Conservation (phyloP, 225 moss, liverwort and hornwort species). For the Neckera pumila region DNA sequence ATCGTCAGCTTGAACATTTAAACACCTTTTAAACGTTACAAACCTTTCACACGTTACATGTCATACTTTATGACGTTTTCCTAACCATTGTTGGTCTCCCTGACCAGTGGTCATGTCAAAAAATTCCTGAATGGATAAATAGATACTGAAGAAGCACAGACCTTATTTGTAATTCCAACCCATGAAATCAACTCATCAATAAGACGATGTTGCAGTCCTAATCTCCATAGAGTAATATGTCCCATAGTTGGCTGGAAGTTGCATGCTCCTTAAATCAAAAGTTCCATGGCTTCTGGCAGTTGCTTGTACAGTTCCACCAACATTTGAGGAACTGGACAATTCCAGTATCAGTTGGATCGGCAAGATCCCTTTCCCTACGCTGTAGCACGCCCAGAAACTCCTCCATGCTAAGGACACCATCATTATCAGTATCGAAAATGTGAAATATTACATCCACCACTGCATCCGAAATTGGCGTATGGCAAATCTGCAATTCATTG, state of each 20-base stretch:
- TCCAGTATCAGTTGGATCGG: slow-evolving; percentile 53
- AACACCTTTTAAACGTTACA: neutral
- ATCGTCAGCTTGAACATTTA: neutral
- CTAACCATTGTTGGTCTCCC: neutral
- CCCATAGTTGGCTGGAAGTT: neutral
- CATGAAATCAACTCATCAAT: neutral
- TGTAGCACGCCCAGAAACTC: slow-evolving; percentile 74
- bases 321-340: slow-evolving; percentile 49
- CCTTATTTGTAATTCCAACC: neutral
- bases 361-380: slow-evolving; percentile 57
- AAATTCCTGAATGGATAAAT: neutral
- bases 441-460: slow-evolving; percentile 71
- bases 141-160: neutral
- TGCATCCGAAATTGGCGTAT: slow-evolving; percentile 48
- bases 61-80: neutral
- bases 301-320: slow-evolving; percentile 44
- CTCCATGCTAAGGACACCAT: slow-evolving; percentile 59
- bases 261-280: neutral
- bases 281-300: slow-evolving; percentile 31
- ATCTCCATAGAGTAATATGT: neutral
- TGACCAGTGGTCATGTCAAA: neutral
- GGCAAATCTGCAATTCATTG: slow-evolving; percentile 55
- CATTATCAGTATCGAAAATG: slow-evolving; percentile 54
- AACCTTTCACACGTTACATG: neutral
- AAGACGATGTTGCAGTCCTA: neutral